Conservation (phyloP, 2,329 filamentous ascomycete species). For the Neurospora sp. region DNA sequence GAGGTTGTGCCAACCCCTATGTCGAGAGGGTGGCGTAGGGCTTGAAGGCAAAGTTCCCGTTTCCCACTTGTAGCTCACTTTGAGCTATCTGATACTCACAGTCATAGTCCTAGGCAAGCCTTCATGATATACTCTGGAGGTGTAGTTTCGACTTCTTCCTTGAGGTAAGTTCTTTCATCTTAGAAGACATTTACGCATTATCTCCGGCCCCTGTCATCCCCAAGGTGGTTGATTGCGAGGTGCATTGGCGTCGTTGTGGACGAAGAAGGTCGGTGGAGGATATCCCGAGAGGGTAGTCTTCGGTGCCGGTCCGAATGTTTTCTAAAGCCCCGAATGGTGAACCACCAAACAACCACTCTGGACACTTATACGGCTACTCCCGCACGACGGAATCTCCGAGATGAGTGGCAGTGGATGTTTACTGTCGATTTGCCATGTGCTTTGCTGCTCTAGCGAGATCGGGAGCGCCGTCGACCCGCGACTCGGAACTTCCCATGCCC, state of each 20-base stretch:
- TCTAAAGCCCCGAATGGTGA: neutral
- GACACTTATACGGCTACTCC: neutral
- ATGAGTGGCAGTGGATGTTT: neutral
- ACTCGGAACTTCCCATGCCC: neutral
- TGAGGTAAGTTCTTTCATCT: neutral
- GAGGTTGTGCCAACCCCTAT: constrained; percentile 40
- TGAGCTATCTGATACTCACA: neutral
- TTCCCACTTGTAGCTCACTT: constrained; percentile 32
- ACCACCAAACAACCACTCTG: neutral
- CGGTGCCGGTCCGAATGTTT: neutral
- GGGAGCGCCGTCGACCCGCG: neutral
- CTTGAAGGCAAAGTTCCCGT: constrained; percentile 38
- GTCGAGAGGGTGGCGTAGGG: constrained; percentile 37
- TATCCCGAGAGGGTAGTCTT: neutral
- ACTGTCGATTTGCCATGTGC: neutral
- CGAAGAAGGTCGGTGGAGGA: neutral
- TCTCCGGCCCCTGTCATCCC: neutral
- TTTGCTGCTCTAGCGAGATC: neutral
- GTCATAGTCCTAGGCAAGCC: neutral
- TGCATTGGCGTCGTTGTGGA: neutral
- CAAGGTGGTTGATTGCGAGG: neutral
- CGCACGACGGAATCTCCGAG: neutral
- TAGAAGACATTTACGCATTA: neutral
- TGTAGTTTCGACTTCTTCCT: neutral
- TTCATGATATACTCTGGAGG: neutral